Percentiles rank a stretch among this genome's conserved stretches.
phyloP scores from a whole-genome alignment of 805 yeast genomes.

The Barnettozyma vustinii region DNA sequence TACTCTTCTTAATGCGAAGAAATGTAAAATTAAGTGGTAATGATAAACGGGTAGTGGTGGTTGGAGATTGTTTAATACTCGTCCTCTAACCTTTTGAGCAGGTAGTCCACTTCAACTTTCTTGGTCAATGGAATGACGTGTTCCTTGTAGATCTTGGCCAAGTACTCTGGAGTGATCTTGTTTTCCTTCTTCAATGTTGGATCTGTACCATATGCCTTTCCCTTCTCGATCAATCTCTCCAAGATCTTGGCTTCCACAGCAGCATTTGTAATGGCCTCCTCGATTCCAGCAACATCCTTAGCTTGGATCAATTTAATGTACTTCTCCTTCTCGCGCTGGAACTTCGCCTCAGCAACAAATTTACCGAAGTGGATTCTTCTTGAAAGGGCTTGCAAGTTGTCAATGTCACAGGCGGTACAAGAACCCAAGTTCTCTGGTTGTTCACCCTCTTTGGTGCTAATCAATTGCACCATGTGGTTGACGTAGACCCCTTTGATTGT shows the following conservation, averaged over 20 bases:
- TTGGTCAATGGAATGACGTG: constrained; percentile 92
- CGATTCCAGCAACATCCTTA: constrained; percentile 67
- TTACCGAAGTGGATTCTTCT: constrained; percentile 95
- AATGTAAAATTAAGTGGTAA: not conserved
- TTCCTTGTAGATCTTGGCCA: constrained; percentile 80
- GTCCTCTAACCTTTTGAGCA: constrained; percentile 76
- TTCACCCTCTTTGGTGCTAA: constrained; percentile 62
- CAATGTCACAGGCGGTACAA: constrained; percentile 79
- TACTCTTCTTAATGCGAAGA: not conserved
- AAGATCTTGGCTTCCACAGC: constrained; percentile 84
- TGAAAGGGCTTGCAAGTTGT: constrained; percentile 79
- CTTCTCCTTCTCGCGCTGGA: constrained; percentile 54
- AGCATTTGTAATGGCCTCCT: constrained; percentile 75
- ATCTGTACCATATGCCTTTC: constrained; percentile 81
- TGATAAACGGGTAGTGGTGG: not conserved
- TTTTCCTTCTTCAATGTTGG: constrained; percentile 71
- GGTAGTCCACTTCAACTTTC: constrained; percentile 89
- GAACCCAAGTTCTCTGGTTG: constrained; percentile 86
- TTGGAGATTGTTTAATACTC: constrained; percentile 23
- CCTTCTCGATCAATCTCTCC: constrained; percentile 72
- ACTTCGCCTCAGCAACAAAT: constrained; percentile 96
- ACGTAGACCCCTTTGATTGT: constrained; percentile 67
- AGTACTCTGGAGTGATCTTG: constrained; percentile 70
- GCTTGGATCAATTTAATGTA: constrained; percentile 61
- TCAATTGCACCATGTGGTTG: constrained; percentile 65